A percentile compares a stretch with the other conserved stretches of the same genome.
Conservation (phyloP, 106 monocot species). For the Triglochin maritima region DNA sequence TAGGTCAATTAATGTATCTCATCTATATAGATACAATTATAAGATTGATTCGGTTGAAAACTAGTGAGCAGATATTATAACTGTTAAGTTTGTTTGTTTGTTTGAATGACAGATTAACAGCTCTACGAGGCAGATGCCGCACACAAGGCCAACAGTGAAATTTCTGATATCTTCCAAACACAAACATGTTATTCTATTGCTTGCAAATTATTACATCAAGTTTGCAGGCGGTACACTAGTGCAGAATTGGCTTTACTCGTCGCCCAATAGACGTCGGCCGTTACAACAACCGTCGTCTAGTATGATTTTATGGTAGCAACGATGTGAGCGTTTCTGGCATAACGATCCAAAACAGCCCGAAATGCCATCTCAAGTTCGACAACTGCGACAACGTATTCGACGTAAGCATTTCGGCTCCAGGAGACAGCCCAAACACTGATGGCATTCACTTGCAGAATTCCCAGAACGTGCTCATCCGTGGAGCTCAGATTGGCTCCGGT, state of each 20-base stretch:
- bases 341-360: slow-evolving; percentile 37
- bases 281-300: too few species aligned
- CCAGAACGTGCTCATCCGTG: slow-evolving; percentile 27
- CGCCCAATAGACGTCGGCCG: too few species aligned
- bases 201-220: background rate
- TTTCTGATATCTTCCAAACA: background rate
- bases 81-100: background rate
- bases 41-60: background rate
- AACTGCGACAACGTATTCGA: slow-evolving; percentile 24
- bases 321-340: slow-evolving; percentile 35
- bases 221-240: slow-evolving; percentile 31
- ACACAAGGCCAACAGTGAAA: slow-evolving; percentile 27
- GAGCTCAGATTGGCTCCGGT: slow-evolving; percentile 30
- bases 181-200: background rate
- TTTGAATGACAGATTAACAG: background rate
- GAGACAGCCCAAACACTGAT: slow-evolving; percentile 37
- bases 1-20: too few species aligned
- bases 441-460: slow-evolving; percentile 46
- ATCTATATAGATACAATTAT: too few species aligned
- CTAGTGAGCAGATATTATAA: background rate
- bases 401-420: slow-evolving; percentile 27
- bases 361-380: slow-evolving; percentile 39
- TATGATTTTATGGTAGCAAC: slow-evolving; percentile 33
- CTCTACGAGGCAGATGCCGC: slow-evolving; percentile 6
- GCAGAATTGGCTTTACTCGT: too few species aligned